Base-by-base conservation (phyloP, 2,329 filamentous ascomycete genomes). In the Penicillium sp. region DNA sequence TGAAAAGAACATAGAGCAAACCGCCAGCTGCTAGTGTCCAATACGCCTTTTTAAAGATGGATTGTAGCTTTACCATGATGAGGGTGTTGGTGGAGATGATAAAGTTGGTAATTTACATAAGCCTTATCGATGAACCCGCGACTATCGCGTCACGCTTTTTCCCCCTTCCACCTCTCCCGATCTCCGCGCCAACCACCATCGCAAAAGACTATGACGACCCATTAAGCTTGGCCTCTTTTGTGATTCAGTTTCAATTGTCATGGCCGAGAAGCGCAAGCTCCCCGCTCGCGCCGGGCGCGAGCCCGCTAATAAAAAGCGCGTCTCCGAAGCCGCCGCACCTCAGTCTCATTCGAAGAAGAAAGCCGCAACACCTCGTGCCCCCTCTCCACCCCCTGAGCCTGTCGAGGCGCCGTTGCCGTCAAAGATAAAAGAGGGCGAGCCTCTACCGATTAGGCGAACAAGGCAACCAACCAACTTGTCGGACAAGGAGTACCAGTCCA, bases 1-100 rank as follows among this genome's bases (percentile, higher is more conserved):
- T 74, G 59, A 89, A 86, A 26, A 82, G 68, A 18, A 84, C 75
- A 73, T 94, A 96, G 25, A 89, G 64, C 37, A 82, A 82, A 7
- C 90, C 78, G 14, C 85, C 80, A 15, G 80, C 79, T 14, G 79
- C 83, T 15, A 89, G 74, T 15, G 80, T 77, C 75, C 81, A 82
- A 63, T 84, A 81, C 51, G 82, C 79, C 64, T 77, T 80, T 58
- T 71, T 79, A 54, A 82, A 77, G 40, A 80, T 77, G 2, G 77
- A 70, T 43, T 75, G 69, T 41, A 79, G 69, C 61, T 71, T 70
- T 51, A 72, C 68, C 69, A 74, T 75, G 25, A n/a, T 57, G 15
- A 51, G 29, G 48, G 22, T 31, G 25, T 31, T 20, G 26, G 35
- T 29, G 43, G 25, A 41, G 45, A 51, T 29, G 26, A 53, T 42